A percentile compares a stretch with the other conserved stretches of the same genome.
Evolutionary conservation across 768 basidiomycete genomes (phyloP).

Genomic region (Crepidotus variabilis): DNA sequence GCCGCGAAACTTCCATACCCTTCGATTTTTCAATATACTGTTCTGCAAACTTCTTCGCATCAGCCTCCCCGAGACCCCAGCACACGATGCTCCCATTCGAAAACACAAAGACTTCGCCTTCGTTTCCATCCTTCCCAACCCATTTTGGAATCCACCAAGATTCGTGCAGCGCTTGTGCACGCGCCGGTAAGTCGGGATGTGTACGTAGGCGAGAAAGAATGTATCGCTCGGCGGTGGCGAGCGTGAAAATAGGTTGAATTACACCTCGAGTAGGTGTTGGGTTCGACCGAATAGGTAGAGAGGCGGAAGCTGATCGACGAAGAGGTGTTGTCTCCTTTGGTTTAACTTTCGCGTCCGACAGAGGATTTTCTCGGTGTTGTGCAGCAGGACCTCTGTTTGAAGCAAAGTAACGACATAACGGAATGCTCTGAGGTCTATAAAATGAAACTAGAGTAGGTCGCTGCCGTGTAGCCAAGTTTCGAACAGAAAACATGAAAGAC

Average conservation of each 20-base stretch:
- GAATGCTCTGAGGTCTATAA: neutral
- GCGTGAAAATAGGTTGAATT: conserved; percentile 76
- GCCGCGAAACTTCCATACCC: conserved; percentile 58
- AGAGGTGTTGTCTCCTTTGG: conserved; percentile 82
- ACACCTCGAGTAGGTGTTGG: conserved; percentile 82
- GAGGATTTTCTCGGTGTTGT: conserved; percentile 14
- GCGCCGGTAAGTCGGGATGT: conserved; percentile 46
- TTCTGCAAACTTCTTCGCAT: conserved; percentile 63
- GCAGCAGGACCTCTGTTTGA: conserved; percentile 6
- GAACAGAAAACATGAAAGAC: conserved; percentile 1
- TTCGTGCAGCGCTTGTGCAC: conserved; percentile 64
- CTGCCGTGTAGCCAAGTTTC: neutral
- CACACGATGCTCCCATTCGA: conserved; percentile 85
- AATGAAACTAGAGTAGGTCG: neutral
- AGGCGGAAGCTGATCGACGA: conserved; percentile 80
- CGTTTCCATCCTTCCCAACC: conserved; percentile 41
- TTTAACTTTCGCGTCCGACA: conserved; percentile 51
- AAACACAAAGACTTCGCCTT: conserved; percentile 89
- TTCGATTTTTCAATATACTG: conserved; percentile 54
- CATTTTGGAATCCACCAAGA: conserved; percentile 79
- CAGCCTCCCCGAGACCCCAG: conserved; percentile 81
- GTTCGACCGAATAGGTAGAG: conserved; percentile 80
- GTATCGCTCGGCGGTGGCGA: conserved; percentile 85
- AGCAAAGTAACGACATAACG: conserved; percentile 4
- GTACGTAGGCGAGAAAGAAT: conserved; percentile 57